Percentiles rank a stretch among this genome's conserved stretches.
These are phyloP conservation scores for Sequoia sempervirens DNA, from an alignment of 75 land plant species.

Conservation along the genomic window DNA sequence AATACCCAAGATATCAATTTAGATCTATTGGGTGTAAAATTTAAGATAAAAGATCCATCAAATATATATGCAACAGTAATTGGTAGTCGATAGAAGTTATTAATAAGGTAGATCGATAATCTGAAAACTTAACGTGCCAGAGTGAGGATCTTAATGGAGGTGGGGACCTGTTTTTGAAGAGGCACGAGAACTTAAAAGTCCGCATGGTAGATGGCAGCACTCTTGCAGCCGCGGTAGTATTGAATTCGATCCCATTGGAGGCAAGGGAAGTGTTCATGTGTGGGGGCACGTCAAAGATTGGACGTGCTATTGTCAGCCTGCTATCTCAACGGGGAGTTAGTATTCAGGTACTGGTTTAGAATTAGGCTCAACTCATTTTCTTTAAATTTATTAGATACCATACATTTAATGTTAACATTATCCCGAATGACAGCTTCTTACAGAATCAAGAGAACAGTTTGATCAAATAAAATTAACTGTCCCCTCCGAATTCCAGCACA, in stretches of 20 bases:
- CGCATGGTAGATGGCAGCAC: constrained; percentile 70
- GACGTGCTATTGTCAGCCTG: constrained; percentile 21
- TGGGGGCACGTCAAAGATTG: constrained; percentile 43
- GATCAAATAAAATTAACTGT: not conserved
- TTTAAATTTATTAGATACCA: not conserved
- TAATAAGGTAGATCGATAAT: not conserved
- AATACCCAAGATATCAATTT: no score
- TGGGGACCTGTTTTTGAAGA: constrained; percentile 46
- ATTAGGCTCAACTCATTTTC: no score
- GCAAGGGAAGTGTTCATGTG: constrained; percentile 38
- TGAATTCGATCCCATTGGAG: constrained; percentile 47
- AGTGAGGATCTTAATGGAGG: constrained; percentile 43
- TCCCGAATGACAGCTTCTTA: not conserved
- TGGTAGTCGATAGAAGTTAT: not conserved
- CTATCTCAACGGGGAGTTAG: constrained; percentile 39
- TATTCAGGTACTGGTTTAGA: constrained; percentile 12
- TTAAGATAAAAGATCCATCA: no score
- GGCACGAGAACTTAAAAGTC: constrained; percentile 33
- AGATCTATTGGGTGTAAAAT: no score
- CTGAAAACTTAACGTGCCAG: constrained; percentile 1
- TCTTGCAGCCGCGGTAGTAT: constrained; percentile 53
- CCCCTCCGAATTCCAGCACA: not conserved
- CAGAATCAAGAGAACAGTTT: not conserved
- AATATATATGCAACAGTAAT: no score
- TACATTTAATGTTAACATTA: not conserved